phyloP scores from a whole-genome alignment of 805 yeast species.

The Osmozyma mogii region DNA sequence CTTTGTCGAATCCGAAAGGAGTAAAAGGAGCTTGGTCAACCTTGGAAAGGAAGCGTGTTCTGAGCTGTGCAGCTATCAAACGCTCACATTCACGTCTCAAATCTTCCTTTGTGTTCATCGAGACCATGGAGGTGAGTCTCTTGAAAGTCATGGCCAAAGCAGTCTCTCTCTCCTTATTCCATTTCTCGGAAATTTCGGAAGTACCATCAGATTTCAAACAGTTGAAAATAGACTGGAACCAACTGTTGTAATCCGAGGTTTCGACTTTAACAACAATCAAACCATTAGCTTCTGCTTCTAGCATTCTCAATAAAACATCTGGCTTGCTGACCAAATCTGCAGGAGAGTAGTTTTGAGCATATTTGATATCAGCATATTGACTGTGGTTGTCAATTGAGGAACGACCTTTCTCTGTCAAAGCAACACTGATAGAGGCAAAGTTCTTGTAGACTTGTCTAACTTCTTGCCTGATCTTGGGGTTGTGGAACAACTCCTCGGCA shows the following conservation, averaged over 20 bases:
- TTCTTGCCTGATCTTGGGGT: constrained; percentile 70
- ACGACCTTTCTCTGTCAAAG: constrained; percentile 66
- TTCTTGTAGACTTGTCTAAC: constrained; percentile 55
- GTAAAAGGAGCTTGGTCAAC: constrained; percentile 91
- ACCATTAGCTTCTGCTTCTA: constrained; percentile 82
- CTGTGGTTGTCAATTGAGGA: constrained; percentile 71
- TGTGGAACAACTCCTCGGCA: constrained; percentile 73
- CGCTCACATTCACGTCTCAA: constrained; percentile 71
- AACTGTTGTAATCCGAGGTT: constrained; percentile 35
- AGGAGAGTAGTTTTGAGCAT: constrained; percentile 75
- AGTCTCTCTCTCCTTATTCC: constrained; percentile 71
- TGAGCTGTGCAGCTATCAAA: constrained; percentile 57
- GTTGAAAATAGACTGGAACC: constrained; percentile 35
- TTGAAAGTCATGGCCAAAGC: constrained; percentile 63
- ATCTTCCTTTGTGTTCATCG: constrained; percentile 75
- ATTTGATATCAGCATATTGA: constrained; percentile 83
- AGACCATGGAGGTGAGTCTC: constrained; percentile 57
- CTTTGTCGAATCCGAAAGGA: constrained; percentile 68
- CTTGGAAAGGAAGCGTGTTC: constrained; percentile 59
- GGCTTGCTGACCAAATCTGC: constrained; percentile 70
- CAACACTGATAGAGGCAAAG: constrained; percentile 64
- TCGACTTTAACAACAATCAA: constrained; percentile 58
- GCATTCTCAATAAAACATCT: constrained; percentile 78
- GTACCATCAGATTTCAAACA: constrained; percentile 70
- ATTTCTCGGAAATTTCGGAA: constrained; percentile 63